These are phyloP conservation scores for Venturia pyrina DNA, from an alignment of 2,329 filamentous ascomycete genomes.

Conservation along the genomic window DNA sequence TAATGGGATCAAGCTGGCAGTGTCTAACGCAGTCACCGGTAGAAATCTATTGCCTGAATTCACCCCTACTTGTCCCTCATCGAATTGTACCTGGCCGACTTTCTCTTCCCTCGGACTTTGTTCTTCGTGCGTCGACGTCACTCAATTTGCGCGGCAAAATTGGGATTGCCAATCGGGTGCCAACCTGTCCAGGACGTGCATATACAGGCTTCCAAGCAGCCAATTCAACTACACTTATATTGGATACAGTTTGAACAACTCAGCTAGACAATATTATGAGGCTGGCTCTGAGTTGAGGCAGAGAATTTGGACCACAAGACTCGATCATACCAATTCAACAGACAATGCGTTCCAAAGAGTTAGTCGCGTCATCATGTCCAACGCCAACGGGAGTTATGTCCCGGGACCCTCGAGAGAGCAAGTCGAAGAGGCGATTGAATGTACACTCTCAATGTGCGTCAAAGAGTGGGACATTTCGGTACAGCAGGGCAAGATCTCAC, in stretches of 20 bases:
- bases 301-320: background rate
- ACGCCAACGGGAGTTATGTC: background rate
- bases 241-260: background rate
- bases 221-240: background rate
- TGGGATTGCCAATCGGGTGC: background rate
- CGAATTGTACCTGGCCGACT: slow-evolving; percentile 12
- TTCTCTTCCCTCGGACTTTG: slow-evolving; percentile 14
- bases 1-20: background rate
- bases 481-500: background rate
- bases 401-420: background rate
- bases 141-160: background rate
- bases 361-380: background rate
- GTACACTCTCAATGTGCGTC: slow-evolving; percentile 1
- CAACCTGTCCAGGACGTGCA: background rate
- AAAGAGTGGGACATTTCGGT: background rate
- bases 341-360: background rate
- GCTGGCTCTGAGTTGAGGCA: background rate
- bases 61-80: slow-evolving; percentile 9
- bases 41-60: background rate
- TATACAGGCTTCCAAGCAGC: background rate
- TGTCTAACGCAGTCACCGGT: background rate
- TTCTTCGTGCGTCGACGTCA: slow-evolving; percentile 11
- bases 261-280: background rate
- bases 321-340: background rate
- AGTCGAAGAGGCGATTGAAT: background rate